These are phyloP conservation scores for Tribonema minus DNA, from an alignment of 108 stramenopile species.

Conservation along the genomic window DNA sequence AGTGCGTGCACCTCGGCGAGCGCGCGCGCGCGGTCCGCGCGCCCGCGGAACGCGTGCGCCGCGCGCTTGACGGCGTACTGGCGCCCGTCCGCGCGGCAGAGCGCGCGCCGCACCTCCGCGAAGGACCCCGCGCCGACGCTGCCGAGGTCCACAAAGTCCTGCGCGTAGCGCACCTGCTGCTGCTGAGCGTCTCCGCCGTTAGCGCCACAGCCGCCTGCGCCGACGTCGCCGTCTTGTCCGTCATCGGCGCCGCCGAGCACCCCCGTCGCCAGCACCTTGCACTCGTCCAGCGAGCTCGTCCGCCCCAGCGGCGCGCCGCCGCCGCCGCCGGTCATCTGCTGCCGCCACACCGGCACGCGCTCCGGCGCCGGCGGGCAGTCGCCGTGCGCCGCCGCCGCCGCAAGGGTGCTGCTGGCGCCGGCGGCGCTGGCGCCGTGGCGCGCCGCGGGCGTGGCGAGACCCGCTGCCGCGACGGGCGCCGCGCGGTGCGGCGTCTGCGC, in stretches of 20 bases:
- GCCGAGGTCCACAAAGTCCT: neutral
- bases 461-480: neutral
- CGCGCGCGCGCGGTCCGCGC: conserved; percentile 22
- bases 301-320: neutral
- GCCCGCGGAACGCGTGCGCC: conserved; percentile 27
- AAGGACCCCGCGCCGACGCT: neutral
- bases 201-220: no score
- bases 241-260: no score
- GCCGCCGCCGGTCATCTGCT: neutral
- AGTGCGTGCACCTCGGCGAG: conserved; percentile 38
- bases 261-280: neutral
- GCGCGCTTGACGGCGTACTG: conserved; percentile 37
- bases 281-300: neutral
- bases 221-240: no score
- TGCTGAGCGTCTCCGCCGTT: neutral
- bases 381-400: no score
- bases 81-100: conserved; percentile 8
- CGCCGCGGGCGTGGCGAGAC: no score
- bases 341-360: neutral
- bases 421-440: no score
- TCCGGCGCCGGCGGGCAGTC: neutral
- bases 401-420: no score
- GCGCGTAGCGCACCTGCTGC: neutral
- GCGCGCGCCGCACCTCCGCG: neutral
- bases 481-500: neutral